These are phyloP conservation scores for Penicillium sp. DNA, from an alignment of 2,329 filamentous ascomycete genomes.

Conservation along the genomic window DNA sequence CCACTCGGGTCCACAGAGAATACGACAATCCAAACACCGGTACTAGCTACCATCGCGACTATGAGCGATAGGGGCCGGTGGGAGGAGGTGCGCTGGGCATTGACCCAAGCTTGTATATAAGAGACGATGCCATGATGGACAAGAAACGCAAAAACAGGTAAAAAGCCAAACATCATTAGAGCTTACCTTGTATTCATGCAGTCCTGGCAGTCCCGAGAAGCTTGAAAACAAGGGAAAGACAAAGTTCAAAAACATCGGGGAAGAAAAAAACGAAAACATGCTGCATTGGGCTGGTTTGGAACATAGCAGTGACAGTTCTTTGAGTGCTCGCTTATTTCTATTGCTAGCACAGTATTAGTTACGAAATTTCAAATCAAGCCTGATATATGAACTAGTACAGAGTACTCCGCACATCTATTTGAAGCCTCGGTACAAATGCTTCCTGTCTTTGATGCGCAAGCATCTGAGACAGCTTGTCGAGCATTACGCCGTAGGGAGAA, in stretches of 20 bases:
- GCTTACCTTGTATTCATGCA: neutral
- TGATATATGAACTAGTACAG: neutral
- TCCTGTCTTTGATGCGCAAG: no score
- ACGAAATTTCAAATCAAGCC: neutral
- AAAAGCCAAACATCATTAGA: neutral
- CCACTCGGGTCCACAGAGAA: slow-evolving; percentile 32
- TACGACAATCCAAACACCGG: slow-evolving; percentile 37
- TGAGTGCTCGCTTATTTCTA: no score
- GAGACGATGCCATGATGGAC: slow-evolving; percentile 15
- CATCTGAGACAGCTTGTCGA: no score
- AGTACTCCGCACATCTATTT: no score
- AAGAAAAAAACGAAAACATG: neutral
- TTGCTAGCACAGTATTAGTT: neutral
- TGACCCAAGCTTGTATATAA: slow-evolving; percentile 10
- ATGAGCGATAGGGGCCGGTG: slow-evolving; percentile 19
- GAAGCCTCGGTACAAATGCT: no score
- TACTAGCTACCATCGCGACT: slow-evolving; percentile 36
- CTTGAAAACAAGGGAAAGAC: slow-evolving; percentile 13
- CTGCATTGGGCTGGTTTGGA: neutral
- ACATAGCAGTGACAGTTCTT: neutral
- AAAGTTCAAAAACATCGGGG: neutral
- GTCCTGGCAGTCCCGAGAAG: neutral
- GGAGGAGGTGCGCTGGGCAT: slow-evolving; percentile 3
- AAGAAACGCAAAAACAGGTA: slow-evolving; percentile 7
- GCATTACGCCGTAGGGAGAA: no score